phyloP scores from a whole-genome alignment of 2,329 filamentous ascomycete genomes.

The Ascochyta lentis region DNA sequence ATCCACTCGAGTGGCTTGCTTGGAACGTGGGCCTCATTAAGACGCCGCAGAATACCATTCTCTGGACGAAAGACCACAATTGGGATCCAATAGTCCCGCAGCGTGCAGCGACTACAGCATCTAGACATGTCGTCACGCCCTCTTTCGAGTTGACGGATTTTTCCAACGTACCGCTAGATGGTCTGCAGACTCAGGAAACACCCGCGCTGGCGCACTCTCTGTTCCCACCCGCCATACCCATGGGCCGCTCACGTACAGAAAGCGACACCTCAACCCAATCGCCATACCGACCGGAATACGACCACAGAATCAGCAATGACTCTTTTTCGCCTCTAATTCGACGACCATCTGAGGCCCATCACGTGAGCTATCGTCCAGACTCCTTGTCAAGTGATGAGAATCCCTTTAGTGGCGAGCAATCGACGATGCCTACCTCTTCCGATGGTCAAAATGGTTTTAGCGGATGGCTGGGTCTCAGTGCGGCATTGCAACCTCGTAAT shows the following conservation, averaged over 20 bases:
- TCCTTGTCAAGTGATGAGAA: conserved; percentile 7
- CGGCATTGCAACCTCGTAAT: conserved; percentile 18
- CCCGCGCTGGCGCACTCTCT: conserved; percentile 28
- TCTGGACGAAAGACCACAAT: conserved; percentile 28
- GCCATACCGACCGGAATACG: neutral
- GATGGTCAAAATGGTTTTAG: conserved; percentile 1
- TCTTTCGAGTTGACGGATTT: conserved; percentile 26
- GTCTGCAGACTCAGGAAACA: conserved; percentile 19
- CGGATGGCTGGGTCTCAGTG: conserved; percentile 10
- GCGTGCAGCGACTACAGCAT: neutral
- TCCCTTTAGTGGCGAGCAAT: conserved; percentile 5
- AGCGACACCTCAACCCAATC: conserved; percentile 19
- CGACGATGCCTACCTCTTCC: neutral
- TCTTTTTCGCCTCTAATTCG: conserved; percentile 13
- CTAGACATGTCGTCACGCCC: conserved; percentile 1
- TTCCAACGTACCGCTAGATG: conserved; percentile 4
- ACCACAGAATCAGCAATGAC: conserved; percentile 12
- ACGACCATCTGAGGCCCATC: conserved; percentile 19
- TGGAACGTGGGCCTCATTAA: conserved; percentile 25
- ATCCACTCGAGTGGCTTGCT: conserved; percentile 23
- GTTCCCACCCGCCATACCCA: conserved; percentile 26
- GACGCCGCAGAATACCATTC: conserved; percentile 28
- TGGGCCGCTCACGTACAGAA: conserved; percentile 16
- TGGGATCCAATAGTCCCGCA: conserved; percentile 6
- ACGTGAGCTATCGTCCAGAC: neutral